Evolutionary conservation across 768 basidiomycete species (phyloP), one percentile per base, ranked within the genome.

Genomic region (Pholiota microspora): DNA sequence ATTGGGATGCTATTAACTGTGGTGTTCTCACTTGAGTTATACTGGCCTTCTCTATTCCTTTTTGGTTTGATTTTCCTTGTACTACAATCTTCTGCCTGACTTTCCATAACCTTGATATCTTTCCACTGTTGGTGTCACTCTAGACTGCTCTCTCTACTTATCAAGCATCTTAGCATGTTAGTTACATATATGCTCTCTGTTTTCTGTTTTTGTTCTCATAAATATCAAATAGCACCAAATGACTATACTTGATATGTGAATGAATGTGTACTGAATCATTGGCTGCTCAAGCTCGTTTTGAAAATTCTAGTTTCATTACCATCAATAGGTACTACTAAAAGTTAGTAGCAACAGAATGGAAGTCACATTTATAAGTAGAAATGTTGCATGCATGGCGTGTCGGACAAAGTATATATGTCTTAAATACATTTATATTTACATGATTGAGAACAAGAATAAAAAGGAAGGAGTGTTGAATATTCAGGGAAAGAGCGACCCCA

Each of bases 161-260:
- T 36, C 23, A 15, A 35, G 16, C 16, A 55, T 15, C 23, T 31
- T 24, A 53, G 9, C 21, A 8, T 53, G 8, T 25, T 54, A 12
- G 49, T 12, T 27, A 10, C n/a, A n/a, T n/a, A n/a, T n/a, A n/a
- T 29, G 15, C 45, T 27, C 38, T 34, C 40, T 24, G 25, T 27
- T 49, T 31, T 28, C 24, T 16, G 16, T 5, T 56, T 45, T 36
- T 53, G 36, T 25, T 44, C 46, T 51, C 36, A 27, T 47, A 28
- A 36, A 45, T 29, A 21, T 6, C 25, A 9, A 21, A 34, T 32
- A 23, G 23, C 40, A 9, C 5, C 16, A 21, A 42, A 21, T 12
- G 29, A 31, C 7, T 42, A 21, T 42, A 42, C 40, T 42, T 21
- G 21, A 42, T 42, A 42, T 5, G n/a, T 23, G 18, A 42, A 7